Conservation (phyloP, 805 yeast species). For the Zygosaccharomyces siamensis region DNA sequence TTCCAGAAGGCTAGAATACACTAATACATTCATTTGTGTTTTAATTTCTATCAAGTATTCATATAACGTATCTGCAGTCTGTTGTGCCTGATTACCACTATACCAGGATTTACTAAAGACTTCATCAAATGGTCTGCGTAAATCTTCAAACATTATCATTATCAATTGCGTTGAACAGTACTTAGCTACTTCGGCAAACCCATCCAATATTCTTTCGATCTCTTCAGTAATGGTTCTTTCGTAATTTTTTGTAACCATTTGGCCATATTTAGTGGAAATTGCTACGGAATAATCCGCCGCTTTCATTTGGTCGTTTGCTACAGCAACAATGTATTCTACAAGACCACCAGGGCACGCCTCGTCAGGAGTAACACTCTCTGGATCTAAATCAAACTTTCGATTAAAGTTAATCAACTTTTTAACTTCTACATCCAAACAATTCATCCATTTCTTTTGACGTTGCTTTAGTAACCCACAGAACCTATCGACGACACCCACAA, state of each 20-base stretch:
- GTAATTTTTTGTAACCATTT: slow-evolving; percentile 62
- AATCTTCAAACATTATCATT: slow-evolving; percentile 66
- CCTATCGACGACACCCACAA: slow-evolving; percentile 71
- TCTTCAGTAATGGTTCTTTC: slow-evolving; percentile 52
- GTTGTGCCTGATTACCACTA: slow-evolving; percentile 50
- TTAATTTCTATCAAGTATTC: slow-evolving; percentile 70
- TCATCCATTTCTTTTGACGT: slow-evolving; percentile 61
- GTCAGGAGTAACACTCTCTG: slow-evolving; percentile 36
- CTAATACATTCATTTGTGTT: slow-evolving; percentile 46
- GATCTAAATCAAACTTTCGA: slow-evolving; percentile 30
- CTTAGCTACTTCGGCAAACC: slow-evolving; percentile 71
- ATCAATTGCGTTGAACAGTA: slow-evolving; percentile 52
- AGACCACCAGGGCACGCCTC: slow-evolving; percentile 64
- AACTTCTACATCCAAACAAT: slow-evolving; percentile 51
- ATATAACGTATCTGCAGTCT: slow-evolving; percentile 63
- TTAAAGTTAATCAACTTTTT: slow-evolving; percentile 35
- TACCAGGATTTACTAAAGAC: slow-evolving; percentile 72
- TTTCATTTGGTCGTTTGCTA: slow-evolving; percentile 78
- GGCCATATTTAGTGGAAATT: slow-evolving; percentile 58
- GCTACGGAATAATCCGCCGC: slow-evolving; percentile 68
- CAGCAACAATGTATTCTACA: slow-evolving; percentile 73
- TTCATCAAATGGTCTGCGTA: slow-evolving; percentile 53
- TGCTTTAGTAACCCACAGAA: slow-evolving; percentile 57
- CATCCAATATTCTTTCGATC: slow-evolving; percentile 65
- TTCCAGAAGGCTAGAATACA: slow-evolving; percentile 51